phyloP scores from a whole-genome alignment of 2,329 filamentous ascomycete species.

The Epichloe sibirici region DNA sequence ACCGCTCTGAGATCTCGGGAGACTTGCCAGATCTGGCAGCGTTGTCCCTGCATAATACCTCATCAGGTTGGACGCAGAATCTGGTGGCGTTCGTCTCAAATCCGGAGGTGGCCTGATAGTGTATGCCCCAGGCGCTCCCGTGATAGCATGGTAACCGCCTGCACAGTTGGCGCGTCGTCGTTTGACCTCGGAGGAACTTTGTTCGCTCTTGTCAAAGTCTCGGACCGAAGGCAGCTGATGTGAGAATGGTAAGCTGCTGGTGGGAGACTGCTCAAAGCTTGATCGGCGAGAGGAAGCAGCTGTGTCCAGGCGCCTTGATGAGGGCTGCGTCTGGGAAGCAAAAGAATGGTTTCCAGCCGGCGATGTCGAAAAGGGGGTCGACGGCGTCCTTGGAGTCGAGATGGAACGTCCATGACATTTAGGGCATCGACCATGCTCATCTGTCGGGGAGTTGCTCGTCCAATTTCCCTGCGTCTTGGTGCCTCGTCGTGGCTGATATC shows the following conservation, averaged over 20 bases:
- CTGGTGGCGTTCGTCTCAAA: conserved; percentile 11
- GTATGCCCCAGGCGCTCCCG: conserved; percentile 5
- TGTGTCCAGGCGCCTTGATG: conserved; percentile 12
- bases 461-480: conserved; percentile 20
- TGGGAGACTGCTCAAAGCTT: conserved; percentile 16
- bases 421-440: conserved; percentile 47
- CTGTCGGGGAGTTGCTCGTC: conserved; percentile 24
- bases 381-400: conserved; percentile 48
- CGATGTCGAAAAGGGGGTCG: conserved; percentile 30
- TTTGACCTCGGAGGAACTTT: conserved; percentile 41
- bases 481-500: conserved; percentile 75
- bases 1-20: conserved; percentile 22
- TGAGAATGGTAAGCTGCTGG: conserved; percentile 12
- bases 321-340: conserved; percentile 11
- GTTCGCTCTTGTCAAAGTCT: conserved; percentile 26
- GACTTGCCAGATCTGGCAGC: conserved; percentile 17
- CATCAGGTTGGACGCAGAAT: conserved; percentile 9
- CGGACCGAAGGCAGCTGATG: conserved; percentile 13
- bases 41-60: conserved; percentile 15
- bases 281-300: conserved; percentile 14
- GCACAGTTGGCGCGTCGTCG: conserved; percentile 45
- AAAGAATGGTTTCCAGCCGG: conserved; percentile 16
- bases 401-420: conserved; percentile 62
- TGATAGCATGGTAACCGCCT: conserved; percentile 20
- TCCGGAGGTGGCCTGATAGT: conserved; percentile 7